Base-by-base conservation (phyloP, 129 eudicot genomes). In the Pulicaria dysenterica region DNA sequence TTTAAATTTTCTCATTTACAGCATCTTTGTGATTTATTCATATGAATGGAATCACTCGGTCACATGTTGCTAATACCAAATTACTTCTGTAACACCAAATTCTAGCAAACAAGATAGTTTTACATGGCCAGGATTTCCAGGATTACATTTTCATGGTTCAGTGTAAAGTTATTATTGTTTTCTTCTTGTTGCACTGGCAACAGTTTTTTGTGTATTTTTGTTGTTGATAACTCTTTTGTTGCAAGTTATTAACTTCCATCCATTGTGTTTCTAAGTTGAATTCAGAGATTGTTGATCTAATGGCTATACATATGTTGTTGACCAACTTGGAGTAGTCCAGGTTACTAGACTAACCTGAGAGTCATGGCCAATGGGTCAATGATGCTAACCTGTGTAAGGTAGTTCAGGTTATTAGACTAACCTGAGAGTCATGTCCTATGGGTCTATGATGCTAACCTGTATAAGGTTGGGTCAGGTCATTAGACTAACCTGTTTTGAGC, bases 81-180 rank as follows among this genome's bases (percentile, higher is more conserved):
- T 55, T 70, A 54, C 4, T 43, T 31, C 8, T 48, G 65, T 40
- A 44, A 58, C 45, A 24, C 14, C 11, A 42, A 19, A 24, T 56
- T 60, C 14, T 65, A 43, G 72, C 72, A 41, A 74, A 74, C 37
- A 14, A 41, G 47, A 13, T 49, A 7, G 71, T 47, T 73, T 48
- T 50, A 16, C 60, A 37, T 46, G 31, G 72, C 9, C 58, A 54
- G 15, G 45, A 31, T 42, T 66, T 47, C 9, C 24, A n/a, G 15
- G 70, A 64, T 66, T 24, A 7, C 55, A 65, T 65, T 12, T 34
- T 2, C 15, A 13, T 12, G 36, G 48, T 73, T 61, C 24, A 38
- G 47, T 73, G 70, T 62, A 39, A 48, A 73, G 51, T 61, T 62
- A 8, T 0, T 42, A 73, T 55, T 3, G 60, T 51, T 70, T 40